These are phyloP conservation scores for Musa beccarii DNA, from an alignment of 176 grass and related monocot genomes.

Conservation along the genomic window DNA sequence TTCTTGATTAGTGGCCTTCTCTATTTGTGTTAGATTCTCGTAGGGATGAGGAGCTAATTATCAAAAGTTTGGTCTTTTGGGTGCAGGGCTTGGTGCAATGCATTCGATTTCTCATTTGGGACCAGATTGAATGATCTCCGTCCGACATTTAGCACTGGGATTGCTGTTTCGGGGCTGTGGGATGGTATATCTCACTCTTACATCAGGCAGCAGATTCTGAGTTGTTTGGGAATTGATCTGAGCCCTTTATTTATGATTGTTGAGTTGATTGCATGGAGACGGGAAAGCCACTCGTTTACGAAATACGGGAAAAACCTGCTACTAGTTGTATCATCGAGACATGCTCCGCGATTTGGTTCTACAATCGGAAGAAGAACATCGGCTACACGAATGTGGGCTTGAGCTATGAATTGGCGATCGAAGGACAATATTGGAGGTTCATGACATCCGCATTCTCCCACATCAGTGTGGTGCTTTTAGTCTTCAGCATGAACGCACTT, in stretches of 20 bases:
- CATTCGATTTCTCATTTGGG: not conserved
- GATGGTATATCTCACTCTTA: too few relatives aligned
- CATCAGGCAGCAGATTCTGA: not conserved
- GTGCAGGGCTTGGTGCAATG: not conserved
- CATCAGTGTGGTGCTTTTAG: slow-evolving; percentile 74
- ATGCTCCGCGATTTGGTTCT: slow-evolving; percentile 84
- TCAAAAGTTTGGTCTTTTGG: not conserved
- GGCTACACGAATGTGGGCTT: slow-evolving; percentile 73
- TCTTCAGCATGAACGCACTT: slow-evolving; percentile 94
- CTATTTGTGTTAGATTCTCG: not conserved
- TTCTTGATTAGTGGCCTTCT: too few relatives aligned
- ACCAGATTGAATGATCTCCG: too few relatives aligned
- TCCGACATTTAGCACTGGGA: too few relatives aligned
- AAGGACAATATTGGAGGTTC: slow-evolving; percentile 85
- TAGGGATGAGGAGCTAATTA: not conserved
- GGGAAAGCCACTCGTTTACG: slow-evolving; percentile 80
- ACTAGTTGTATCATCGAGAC: slow-evolving; percentile 66
- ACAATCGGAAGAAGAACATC: slow-evolving; percentile 76
- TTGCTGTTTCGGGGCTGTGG: not conserved
- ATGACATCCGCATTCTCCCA: slow-evolving; percentile 90
- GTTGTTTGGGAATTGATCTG: not conserved
- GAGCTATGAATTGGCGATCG: slow-evolving; percentile 65
- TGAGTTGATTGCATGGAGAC: slow-evolving; percentile 13
- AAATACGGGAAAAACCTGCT: slow-evolving; percentile 84
- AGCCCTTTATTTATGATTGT: not conserved